Evolutionary conservation across 495 filamentous ascomycete genomes (phyloP), one percentile per base, ranked within the genome.

Genomic region (Pyronema domesticum): DNA sequence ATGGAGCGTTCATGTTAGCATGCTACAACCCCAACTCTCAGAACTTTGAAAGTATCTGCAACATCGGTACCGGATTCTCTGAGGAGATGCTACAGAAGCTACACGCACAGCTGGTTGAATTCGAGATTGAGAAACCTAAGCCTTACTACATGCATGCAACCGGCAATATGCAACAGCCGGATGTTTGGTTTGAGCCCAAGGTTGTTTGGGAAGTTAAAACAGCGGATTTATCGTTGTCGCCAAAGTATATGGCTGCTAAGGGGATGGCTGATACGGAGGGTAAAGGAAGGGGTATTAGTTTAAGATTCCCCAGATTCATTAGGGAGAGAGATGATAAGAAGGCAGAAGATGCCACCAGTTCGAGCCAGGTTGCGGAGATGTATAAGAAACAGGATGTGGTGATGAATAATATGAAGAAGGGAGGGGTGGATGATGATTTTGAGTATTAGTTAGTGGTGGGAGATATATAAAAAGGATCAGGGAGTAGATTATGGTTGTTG

Each of bases 161-260:
- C 0, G 85, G 83, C 19, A 80, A 81, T 34, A 89, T 93, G 62
- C 83, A 94, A 61, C 91, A 96, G 67, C 91, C 91, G 1, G 93
- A 98, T 66, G 89, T 98, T 35, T 98, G 91, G 91, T 93, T 98
- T 66, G 91, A 96, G 69, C 86, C 89, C 3, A 79, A 79, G 30
- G 77, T 84, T 44, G 93, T 98, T 1, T 98, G 91, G 91, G 91
- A 98, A 68, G 88, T 96, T 57, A 95, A 89, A 69, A 87, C 89
- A 10, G 91, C 91, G 2, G 91, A 96, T 74, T 68, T 98, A 61
- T 95, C 88, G 3, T 76, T 98, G 5, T 88, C 82, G 57, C 91
- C 91, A 39, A 74, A 88, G 33, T 98, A 98, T 67, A 85, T 89
- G 64, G 93, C 93, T 6, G 83, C 79, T 0, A 78, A 80, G 49